phyloP scores from a whole-genome alignment of 495 filamentous ascomycete genomes.

The Filosporella fistucella region DNA sequence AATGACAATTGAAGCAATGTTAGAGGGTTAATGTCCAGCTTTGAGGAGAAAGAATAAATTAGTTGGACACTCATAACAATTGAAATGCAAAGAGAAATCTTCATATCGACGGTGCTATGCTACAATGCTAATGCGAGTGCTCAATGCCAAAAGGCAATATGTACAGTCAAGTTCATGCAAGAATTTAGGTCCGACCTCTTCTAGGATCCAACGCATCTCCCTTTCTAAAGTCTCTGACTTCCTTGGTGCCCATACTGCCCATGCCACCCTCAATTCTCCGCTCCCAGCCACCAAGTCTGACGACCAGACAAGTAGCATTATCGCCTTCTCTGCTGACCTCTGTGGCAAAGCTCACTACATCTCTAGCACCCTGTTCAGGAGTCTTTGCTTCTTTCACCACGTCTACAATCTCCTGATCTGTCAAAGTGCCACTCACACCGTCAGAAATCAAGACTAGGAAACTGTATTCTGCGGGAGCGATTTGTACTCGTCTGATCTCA shows the following conservation, averaged over 20 bases:
- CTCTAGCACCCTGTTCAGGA: slow-evolving; percentile 74
- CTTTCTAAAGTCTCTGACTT: slow-evolving; percentile 79
- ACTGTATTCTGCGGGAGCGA: slow-evolving; percentile 74
- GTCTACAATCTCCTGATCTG: slow-evolving; percentile 93
- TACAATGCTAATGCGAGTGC: too few species aligned
- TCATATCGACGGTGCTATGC: too few species aligned
- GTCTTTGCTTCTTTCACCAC: slow-evolving; percentile 90
- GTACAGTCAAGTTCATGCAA: too few species aligned
- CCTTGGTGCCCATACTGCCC: slow-evolving; percentile 85
- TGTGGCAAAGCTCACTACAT: slow-evolving; percentile 80
- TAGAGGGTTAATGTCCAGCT: too few species aligned
- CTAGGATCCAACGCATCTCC: slow-evolving; percentile 82
- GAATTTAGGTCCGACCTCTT: slow-evolving; percentile 31
- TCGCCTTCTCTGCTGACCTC: slow-evolving; percentile 81
- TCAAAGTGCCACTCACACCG: slow-evolving; percentile 75
- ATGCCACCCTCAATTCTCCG: slow-evolving; percentile 81
- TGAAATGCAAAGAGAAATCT: too few species aligned
- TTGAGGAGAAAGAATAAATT: too few species aligned
- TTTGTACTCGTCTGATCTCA: slow-evolving; percentile 69
- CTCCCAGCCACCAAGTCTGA: slow-evolving; percentile 93
- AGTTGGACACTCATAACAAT: too few species aligned
- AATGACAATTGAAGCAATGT: too few species aligned
- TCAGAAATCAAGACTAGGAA: slow-evolving; percentile 88
- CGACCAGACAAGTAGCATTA: slow-evolving; percentile 92
- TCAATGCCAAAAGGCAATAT: too few species aligned